Base-by-base conservation (phyloP, 352 stramenopile genomes). In the Phytopythium vexans region DNA sequence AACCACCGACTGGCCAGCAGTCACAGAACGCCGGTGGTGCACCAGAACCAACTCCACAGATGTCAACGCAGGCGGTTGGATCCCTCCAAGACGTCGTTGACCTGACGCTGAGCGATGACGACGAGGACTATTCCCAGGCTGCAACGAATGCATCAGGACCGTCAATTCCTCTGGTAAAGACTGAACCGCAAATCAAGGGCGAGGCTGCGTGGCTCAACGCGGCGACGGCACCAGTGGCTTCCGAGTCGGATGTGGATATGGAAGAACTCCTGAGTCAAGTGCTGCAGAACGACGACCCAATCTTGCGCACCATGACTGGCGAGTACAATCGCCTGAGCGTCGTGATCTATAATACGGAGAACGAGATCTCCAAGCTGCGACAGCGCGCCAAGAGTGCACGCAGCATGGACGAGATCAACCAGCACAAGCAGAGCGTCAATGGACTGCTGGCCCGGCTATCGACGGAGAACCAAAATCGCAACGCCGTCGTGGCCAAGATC, bases 311-410 rank as follows among this genome's bases (percentile, higher is more conserved):
- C 11, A 81, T 86, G 72, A 69, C 88, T 15, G 50, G 52, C 27
- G 66, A 86, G 54, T 90, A 90, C 69, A 85, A 86, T 42, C 58
- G 58, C 0, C 40, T 81, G 21, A 88, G 64, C 45, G 54, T 58
- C 7, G 62, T 62, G 11, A 76, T 88, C n/a, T 73, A 67, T 35
- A 62, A 68, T 31, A 68, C 69, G 45, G 68, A 88, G n/a, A 61
- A 74, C 33, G 53, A 80, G 40, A 51, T 60, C 3, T 55, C 66
- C 0, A 38, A 52, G 48, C 45, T 74, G 15, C 62, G 64, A 10
- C 58, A 59, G 47, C 37, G 31, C 31, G 47, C 47, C 8, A 33
- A 32, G 36, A 15, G 21, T 16, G 27, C 34, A 11, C 33, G 4
- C 3, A 57, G 81, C 52, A 77, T 79, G 70, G 42, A 49, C 8